Conservation (phyloP, 805 yeast species). For the Priceomyces melissophilus region DNA sequence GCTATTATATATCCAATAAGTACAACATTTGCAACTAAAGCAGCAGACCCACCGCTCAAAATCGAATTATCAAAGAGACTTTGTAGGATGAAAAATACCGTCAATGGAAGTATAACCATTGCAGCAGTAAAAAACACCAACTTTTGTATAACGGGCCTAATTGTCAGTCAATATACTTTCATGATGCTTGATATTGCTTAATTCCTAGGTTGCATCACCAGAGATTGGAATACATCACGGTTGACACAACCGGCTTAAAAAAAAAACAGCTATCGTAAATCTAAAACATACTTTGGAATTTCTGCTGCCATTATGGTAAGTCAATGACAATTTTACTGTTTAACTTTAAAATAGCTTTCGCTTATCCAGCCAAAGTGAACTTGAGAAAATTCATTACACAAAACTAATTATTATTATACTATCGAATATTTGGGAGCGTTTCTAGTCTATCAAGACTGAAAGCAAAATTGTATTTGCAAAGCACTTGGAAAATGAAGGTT, state of each 20-base stretch:
- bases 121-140: constrained; percentile 71
- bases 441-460: too few relatives aligned
- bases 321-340: background rate
- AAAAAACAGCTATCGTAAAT: background rate
- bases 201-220: too few relatives aligned
- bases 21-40: constrained; percentile 70
- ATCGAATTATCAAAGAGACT: constrained; percentile 51
- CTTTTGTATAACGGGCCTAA: constrained; percentile 61
- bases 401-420: background rate
- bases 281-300: constrained; percentile 38
- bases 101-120: constrained; percentile 67
- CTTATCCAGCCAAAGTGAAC: background rate
- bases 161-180: constrained; percentile 8
- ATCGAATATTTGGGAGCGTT: too few relatives aligned
- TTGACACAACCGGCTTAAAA: background rate
- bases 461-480: background rate
- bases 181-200: too few relatives aligned
- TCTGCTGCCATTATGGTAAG: constrained; percentile 31
- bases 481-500: background rate
- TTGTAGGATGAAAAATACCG: constrained; percentile 57
- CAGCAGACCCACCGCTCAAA: constrained; percentile 78
- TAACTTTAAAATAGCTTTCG: background rate
- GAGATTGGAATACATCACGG: too few relatives aligned
- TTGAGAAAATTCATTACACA: background rate
- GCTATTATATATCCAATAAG: constrained; percentile 68